phyloP scores from a whole-genome alignment of 2,329 filamentous ascomycete genomes.

The Fusarium napiforme region DNA sequence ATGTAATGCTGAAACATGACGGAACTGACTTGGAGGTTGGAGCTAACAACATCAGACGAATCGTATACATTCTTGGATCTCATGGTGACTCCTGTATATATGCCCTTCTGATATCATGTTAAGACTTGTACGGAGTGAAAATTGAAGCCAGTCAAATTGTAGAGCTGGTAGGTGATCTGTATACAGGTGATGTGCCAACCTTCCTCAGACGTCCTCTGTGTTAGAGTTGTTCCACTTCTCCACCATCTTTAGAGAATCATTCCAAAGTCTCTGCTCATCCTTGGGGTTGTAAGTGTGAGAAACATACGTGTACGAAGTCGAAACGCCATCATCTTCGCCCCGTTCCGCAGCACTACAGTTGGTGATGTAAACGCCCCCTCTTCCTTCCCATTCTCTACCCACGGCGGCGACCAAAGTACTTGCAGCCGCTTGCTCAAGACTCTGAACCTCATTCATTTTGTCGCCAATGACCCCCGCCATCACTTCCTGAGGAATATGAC shows the following conservation, averaged over 20 bases:
- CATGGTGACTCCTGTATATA: fast-evolving
- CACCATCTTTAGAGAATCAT: not conserved
- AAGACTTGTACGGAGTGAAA: no score
- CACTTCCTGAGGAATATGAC: slow-evolving; percentile 6
- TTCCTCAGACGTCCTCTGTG: not conserved
- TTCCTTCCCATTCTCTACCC: slow-evolving; percentile 1
- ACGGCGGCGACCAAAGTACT: not conserved
- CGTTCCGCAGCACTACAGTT: not conserved
- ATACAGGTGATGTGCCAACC: not conserved
- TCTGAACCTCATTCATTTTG: slow-evolving; percentile 1
- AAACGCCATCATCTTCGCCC: not conserved
- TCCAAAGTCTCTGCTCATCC: slow-evolving; percentile 3
- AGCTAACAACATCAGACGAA: not conserved
- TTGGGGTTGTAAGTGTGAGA: slow-evolving; percentile 6
- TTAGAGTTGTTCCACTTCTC: not conserved
- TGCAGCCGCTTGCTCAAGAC: not conserved
- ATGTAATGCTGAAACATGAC: no score
- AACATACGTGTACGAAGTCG: slow-evolving; percentile 2
- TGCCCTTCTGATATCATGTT: no score
- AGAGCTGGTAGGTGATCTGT: not conserved
- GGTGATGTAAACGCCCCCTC: not conserved
- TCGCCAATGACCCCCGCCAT: not conserved
- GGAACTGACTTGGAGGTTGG: not conserved
- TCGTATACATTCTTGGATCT: not conserved
- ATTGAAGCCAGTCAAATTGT: not conserved